These are phyloP conservation scores for Neofusicoccum sp. DNA, from an alignment of 2,329 filamentous ascomycete species.

Conservation along the genomic window DNA sequence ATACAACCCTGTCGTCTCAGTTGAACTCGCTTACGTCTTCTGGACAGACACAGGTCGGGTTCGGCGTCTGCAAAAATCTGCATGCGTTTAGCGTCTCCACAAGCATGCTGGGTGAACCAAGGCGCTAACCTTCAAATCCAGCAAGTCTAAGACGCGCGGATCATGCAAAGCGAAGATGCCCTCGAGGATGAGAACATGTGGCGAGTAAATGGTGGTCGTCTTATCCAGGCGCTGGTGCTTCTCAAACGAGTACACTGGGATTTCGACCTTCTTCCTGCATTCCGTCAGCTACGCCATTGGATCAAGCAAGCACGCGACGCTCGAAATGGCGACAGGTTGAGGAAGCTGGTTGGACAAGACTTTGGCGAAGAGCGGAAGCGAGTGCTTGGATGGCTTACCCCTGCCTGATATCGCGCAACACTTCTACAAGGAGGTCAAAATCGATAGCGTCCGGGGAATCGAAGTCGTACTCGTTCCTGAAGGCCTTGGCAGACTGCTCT, in stretches of 20 bases:
- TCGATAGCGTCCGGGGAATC: constrained; percentile 93
- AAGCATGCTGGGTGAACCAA: too few relatives aligned
- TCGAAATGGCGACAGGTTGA: background rate
- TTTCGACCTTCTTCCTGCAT: constrained; percentile 76
- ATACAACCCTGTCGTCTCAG: background rate
- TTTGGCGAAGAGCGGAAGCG: background rate
- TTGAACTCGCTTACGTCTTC: constrained; percentile 62
- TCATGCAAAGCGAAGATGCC: constrained; percentile 96
- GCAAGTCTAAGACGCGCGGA: constrained; percentile 74
- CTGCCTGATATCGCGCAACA: constrained; percentile 79
- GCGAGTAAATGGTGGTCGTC: constrained; percentile 90
- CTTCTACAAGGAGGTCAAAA: constrained; percentile 82
- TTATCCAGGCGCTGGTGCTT: constrained; percentile 78
- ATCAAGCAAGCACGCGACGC: background rate
- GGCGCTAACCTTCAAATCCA: constrained; percentile 78
- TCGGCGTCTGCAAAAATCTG: constrained; percentile 96
- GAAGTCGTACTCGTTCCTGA: constrained; percentile 92
- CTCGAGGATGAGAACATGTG: constrained; percentile 91
- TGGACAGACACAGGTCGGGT: constrained; percentile 85
- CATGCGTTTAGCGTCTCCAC: background rate
- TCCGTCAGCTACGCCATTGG: constrained; percentile 21
- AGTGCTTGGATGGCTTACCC: constrained; percentile 60
- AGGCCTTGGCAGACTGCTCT: constrained; percentile 76
- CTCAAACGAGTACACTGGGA: constrained; percentile 92
- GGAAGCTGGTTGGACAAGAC: background rate